Evolutionary conservation across 805 yeast species (phyloP), one percentile per base, ranked within the genome.

Genomic region (Cyberlindnera lachancei): DNA sequence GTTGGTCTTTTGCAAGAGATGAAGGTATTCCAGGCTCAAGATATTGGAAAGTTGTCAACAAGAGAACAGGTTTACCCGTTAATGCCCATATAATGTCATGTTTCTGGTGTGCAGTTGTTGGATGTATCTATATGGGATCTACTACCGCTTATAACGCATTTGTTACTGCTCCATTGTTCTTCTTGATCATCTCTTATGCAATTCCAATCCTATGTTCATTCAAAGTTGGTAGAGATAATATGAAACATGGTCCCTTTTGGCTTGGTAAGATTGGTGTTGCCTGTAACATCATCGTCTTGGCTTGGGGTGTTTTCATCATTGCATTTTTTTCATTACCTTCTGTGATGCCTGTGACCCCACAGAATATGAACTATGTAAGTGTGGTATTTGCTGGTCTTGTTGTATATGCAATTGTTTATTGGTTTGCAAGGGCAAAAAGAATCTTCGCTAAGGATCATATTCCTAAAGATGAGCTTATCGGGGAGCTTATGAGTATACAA

Each of bases 1-100:
- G 77, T 40, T 79, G 83, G 81, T 73, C 83, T 6, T 73, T 78
- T 45, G 65, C 83, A 4, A 64, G 83, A 55, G 84, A 78, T 47
- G 66, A 73, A 28, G 82, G 80, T 23, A 56, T 74, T 36, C 75
- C 77, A 23, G 70, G 68, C 18, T 71, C 75, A 13, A 58, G 56
- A 28, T 68, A 63, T 40, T 68, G 75, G 70, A 50, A 69, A 5
- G 44, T 54, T 35, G 66, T 79, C 30, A 60, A 73, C 42, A 42
- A 60, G 14, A 58, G 50, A 26, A 53, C 70, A 6, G 72, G 68
- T 15, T 63, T 72, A n/a, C 85, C 85, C 11, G 56, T 75, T 13
- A 63, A 68, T 42, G 81, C 83, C 3, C 77, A 75, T 41, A 29
- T 74, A 15, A 58, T 75, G 59, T 71, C 78, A 11, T 63, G 72